Percentiles rank a stretch among this genome's conserved stretches.
Conservation (phyloP, 2,329 filamentous ascomycete species). For the Aspergillus luchuensis region DNA sequence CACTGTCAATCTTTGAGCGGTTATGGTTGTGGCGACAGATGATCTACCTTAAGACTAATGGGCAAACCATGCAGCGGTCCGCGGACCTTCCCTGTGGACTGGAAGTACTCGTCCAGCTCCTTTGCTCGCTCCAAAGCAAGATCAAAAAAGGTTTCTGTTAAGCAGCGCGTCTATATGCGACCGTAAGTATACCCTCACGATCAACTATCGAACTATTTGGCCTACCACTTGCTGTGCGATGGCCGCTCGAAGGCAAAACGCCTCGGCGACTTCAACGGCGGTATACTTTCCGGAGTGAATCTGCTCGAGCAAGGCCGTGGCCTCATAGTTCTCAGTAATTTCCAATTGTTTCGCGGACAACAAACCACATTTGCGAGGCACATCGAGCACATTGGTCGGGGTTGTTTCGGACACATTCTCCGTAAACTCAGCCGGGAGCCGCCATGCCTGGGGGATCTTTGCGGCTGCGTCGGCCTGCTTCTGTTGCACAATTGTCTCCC, state of each 20-base stretch:
- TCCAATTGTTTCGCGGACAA: slow-evolving; percentile 50
- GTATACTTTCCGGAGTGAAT: slow-evolving; percentile 32
- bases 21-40: too few relatives aligned
- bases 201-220: too few relatives aligned
- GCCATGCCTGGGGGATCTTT: not conserved
- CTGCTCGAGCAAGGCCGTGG: slow-evolving; percentile 28
- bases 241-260: slow-evolving; percentile 47
- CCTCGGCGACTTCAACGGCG: slow-evolving; percentile 47
- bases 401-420: slow-evolving; percentile 3
- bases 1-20: not conserved
- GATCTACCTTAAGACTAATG: slow-evolving; percentile 47
- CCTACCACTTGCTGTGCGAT: slow-evolving; percentile 34
- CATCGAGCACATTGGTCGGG: not conserved
- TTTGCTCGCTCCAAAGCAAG: slow-evolving; percentile 52
- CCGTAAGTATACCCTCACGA: not conserved
- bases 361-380: slow-evolving; percentile 37
- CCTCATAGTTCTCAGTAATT: slow-evolving; percentile 52
- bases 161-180: slow-evolving; percentile 42
- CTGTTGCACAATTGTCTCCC: not conserved
- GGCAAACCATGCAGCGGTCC: slow-evolving; percentile 67
- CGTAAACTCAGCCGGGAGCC: not conserved
- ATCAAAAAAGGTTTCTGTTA: slow-evolving; percentile 58
- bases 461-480: not conserved
- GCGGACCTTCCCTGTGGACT: slow-evolving; percentile 44
- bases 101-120: slow-evolving; percentile 50